These are phyloP conservation scores for Cubamyces lactineus DNA, from an alignment of 768 basidiomycete genomes.

Conservation along the genomic window DNA sequence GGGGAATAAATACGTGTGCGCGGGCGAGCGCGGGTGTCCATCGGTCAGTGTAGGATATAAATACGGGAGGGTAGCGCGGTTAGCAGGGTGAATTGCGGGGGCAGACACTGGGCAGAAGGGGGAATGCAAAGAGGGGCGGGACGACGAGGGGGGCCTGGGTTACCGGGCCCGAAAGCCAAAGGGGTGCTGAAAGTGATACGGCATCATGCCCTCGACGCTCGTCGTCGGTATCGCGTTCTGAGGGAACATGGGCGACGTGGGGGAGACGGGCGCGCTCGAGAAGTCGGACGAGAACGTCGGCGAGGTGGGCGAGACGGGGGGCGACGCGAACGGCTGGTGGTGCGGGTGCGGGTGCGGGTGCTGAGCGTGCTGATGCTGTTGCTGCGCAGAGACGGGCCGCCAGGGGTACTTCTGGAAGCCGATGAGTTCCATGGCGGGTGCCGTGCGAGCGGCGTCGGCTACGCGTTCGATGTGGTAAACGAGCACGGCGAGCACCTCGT, in stretches of 20 bases:
- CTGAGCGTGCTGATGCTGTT: constrained; percentile 27
- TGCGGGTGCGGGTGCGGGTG: constrained; percentile 22
- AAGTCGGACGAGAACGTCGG: constrained; percentile 13
- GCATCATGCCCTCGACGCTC: constrained; percentile 11
- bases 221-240: not conserved
- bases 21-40: constrained; percentile 14
- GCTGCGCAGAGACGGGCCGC: constrained; percentile 28
- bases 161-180: constrained; percentile 11
- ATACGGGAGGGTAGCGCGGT: constrained; percentile 18
- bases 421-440: constrained; percentile 65
- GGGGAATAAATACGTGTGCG: constrained; percentile 22
- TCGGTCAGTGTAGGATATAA: constrained; percentile 19
- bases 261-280: constrained; percentile 19
- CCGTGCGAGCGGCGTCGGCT: constrained; percentile 41
- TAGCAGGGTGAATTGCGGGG: constrained; percentile 2
- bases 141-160: not conserved
- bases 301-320: constrained; percentile 28
- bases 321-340: constrained; percentile 28
- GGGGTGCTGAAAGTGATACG: constrained; percentile 11
- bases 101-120: not conserved
- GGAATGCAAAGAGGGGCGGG: not conserved
- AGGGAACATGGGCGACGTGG: constrained; percentile 14
- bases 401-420: constrained; percentile 49
- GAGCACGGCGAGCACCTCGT: constrained; percentile 61
- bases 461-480: constrained; percentile 71